phyloP scores from a whole-genome alignment of 768 basidiomycete genomes.

The Xanthoconium stramineum region DNA sequence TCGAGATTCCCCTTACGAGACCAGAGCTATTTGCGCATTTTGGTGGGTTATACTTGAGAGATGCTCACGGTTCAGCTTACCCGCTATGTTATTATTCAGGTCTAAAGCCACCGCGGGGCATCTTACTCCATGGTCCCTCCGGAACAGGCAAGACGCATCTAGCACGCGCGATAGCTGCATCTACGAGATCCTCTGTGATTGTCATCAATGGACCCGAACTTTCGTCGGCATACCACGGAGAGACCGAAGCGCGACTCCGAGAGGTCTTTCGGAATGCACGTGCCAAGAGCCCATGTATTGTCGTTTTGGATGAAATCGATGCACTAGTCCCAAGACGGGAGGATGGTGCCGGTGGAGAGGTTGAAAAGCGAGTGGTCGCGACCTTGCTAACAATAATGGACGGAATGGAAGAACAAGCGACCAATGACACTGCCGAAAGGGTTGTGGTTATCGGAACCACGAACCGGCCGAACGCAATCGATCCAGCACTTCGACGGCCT shows the following conservation, averaged over 20 bases:
- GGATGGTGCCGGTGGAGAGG: conserved; percentile 88
- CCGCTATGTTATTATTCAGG: conserved; percentile 39
- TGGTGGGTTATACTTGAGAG: conserved; percentile 38
- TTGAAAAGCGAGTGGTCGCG: conserved; percentile 94
- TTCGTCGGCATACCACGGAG: conserved; percentile 94
- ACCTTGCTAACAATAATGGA: conserved; percentile 93
- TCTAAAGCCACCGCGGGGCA: conserved; percentile 94
- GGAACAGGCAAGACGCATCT: conserved; percentile 98
- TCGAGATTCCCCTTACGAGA: conserved; percentile 82
- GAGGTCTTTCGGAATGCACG: conserved; percentile 87
- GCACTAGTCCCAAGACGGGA: conserved; percentile 90
- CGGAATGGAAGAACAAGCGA: conserved; percentile 62
- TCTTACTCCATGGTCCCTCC: conserved; percentile 92
- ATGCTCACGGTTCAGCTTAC: conserved; percentile 17
- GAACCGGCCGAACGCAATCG: conserved; percentile 92
- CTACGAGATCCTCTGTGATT: conserved; percentile 83
- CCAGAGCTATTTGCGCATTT: conserved; percentile 80
- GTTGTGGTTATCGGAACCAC: conserved; percentile 97
- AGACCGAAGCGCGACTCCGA: conserved; percentile 88
- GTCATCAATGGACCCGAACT: conserved; percentile 95
- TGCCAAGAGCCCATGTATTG: conserved; percentile 81
- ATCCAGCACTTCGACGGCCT: conserved; percentile 86
- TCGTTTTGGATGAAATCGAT: conserved; percentile 95
- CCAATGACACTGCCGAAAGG: conserved; percentile 42
- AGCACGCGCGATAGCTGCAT: conserved; percentile 88